These are phyloP conservation scores for Chlamydomonas schloesseri DNA, from an alignment of 139 green algal species.

Conservation along the genomic window DNA sequence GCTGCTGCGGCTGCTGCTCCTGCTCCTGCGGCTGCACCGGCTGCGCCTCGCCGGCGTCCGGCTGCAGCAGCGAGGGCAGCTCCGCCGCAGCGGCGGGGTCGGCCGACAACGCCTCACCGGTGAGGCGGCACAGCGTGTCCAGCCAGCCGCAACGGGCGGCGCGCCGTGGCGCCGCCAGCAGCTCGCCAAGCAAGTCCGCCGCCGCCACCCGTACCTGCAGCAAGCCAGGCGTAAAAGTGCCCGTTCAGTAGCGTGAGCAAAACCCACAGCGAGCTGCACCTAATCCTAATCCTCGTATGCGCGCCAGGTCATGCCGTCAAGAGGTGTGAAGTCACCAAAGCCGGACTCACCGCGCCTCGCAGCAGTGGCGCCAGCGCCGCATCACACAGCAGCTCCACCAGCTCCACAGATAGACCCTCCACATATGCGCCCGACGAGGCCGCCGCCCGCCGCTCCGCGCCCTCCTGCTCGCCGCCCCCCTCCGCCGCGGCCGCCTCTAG, in stretches of 20 bases:
- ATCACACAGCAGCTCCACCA: conserved; percentile 1
- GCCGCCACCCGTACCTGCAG: conserved; percentile 10
- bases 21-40: too few species aligned
- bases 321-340: too few species aligned
- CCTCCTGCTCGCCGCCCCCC: background rate
- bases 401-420: background rate
- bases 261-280: too few species aligned
- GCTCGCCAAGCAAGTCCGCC: conserved; percentile 9
- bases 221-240: too few species aligned
- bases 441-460: background rate
- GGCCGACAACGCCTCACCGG: background rate
- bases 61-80: background rate
- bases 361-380: background rate
- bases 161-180: background rate
- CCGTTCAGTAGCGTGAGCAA: too few species aligned
- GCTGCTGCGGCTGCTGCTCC: too few species aligned
- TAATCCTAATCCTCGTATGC: too few species aligned
- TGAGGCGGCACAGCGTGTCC: background rate
- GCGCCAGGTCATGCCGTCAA: too few species aligned
- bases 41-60: background rate
- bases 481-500: background rate
- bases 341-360: background rate
- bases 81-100: background rate
- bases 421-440: background rate
- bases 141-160: conserved; percentile 1